Conservation (phyloP, 2,329 filamentous ascomycete species). For the Diaporthe caulivora region DNA sequence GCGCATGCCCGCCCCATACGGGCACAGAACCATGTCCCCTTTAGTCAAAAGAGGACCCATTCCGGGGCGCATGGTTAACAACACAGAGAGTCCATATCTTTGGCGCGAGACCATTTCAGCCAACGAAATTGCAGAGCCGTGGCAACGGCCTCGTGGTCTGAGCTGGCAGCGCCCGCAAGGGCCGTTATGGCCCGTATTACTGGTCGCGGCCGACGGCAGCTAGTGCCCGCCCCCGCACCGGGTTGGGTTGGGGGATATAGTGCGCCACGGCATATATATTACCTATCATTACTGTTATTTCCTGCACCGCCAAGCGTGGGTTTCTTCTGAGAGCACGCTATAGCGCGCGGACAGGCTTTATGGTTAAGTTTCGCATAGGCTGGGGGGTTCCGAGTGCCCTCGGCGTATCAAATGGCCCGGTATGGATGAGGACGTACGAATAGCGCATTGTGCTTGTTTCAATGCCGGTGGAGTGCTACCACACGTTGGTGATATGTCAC, state of each 20-base stretch:
- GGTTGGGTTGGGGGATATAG: slow-evolving; percentile 1
- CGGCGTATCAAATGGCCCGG: slow-evolving; percentile 4
- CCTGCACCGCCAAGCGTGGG: not conserved
- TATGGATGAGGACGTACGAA: not conserved
- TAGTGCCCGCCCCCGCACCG: not conserved
- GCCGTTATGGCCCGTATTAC: not conserved
- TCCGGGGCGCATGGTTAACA: not conserved
- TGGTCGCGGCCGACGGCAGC: slow-evolving; percentile 27
- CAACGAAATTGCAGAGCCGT: slow-evolving; percentile 23
- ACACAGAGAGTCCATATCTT: not conserved
- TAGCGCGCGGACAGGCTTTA: not conserved
- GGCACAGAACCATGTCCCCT: too few relatives aligned
- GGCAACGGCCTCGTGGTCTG: slow-evolving; percentile 8
- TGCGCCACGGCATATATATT: slow-evolving; percentile 5
- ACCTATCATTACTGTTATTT: not conserved
- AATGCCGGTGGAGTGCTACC: not conserved
- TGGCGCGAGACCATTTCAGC: not conserved
- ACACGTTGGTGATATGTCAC: not conserved
- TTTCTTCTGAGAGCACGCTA: not conserved
- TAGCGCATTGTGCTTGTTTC: slow-evolving; percentile 5
- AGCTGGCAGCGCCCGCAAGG: slow-evolving; percentile 2
- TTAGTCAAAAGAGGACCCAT: too few relatives aligned
- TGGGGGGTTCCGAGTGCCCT: not conserved
- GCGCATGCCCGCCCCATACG: too few relatives aligned
- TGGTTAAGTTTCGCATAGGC: slow-evolving; percentile 18